Evolutionary conservation across 345 rosid genomes (phyloP).

Genomic region (Pistacia atlantica): DNA sequence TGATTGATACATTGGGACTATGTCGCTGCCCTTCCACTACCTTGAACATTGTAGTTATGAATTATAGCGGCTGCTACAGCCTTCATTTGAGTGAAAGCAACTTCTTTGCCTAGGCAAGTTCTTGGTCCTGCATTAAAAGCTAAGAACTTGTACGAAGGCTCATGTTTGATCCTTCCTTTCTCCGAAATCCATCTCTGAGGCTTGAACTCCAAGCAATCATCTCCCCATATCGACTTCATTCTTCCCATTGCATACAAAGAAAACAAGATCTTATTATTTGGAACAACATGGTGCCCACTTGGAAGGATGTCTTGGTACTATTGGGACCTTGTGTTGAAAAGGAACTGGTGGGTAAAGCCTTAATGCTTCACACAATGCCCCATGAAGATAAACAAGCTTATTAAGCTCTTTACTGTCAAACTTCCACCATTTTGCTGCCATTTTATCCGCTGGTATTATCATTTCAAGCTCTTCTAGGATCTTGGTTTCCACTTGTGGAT

Average conservation of each 20-base stretch:
- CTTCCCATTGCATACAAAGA: slow-evolving; percentile 38
- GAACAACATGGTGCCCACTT: slow-evolving; percentile 36
- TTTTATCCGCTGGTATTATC: background rate
- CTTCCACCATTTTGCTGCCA: background rate
- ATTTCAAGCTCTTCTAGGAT: slow-evolving; percentile 49
- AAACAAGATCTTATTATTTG: slow-evolving; percentile 22
- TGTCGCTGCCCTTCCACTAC: slow-evolving; percentile 41
- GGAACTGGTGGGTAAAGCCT: slow-evolving; percentile 43
- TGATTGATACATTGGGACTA: slow-evolving; percentile 40
- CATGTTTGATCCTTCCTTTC: slow-evolving; percentile 23
- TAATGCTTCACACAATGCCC: slow-evolving; percentile 35
- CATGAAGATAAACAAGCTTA: slow-evolving; percentile 41
- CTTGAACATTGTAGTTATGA: slow-evolving; percentile 37
- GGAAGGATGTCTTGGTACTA: slow-evolving; percentile 32
- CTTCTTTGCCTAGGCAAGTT: slow-evolving; percentile 63
- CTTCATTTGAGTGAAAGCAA: slow-evolving; percentile 63
- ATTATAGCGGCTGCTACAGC: slow-evolving; percentile 41
- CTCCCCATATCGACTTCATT: slow-evolving; percentile 35
- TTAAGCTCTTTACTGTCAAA: slow-evolving; percentile 10
- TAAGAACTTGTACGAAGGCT: slow-evolving; percentile 52
- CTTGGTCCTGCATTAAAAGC: slow-evolving; percentile 75
- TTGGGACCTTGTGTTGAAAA: slow-evolving; percentile 29
- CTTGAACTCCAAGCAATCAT: slow-evolving; percentile 31
- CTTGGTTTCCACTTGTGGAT: slow-evolving; percentile 32
- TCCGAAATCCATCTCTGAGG: slow-evolving; percentile 35